Evolutionary conservation across 116 monocot species (phyloP).

Genomic region (Posidonia oceanica): DNA sequence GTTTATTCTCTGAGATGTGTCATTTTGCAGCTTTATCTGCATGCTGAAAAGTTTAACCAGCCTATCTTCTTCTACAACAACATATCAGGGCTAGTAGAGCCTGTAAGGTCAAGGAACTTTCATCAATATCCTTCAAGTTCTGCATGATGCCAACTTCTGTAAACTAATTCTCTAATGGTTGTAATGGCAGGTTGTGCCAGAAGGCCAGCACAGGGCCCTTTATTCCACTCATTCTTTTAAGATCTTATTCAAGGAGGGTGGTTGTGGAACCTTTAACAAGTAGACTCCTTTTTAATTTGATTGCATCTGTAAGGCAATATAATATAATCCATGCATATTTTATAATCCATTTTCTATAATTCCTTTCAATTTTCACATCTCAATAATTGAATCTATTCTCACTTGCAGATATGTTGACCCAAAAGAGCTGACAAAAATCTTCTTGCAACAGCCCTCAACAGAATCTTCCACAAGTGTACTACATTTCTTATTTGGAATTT

Average conservation of each 20-base stretch:
- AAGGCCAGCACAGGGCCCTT: slow-evolving; percentile 63
- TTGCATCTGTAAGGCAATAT: slow-evolving; percentile 68
- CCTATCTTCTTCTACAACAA: slow-evolving; percentile 96
- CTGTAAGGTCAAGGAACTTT: slow-evolving; percentile 33
- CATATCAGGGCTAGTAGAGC: slow-evolving; percentile 82
- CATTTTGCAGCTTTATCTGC: slow-evolving; percentile 70
- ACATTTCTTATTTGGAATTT: no score
- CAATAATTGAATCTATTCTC: background rate
- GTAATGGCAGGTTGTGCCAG: slow-evolving; percentile 73
- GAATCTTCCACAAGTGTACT: no score
- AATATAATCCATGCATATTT: slow-evolving; percentile 5
- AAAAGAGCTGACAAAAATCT: slow-evolving; percentile 84
- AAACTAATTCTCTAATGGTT: no score
- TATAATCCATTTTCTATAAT: no score
- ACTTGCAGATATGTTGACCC: slow-evolving; percentile 82
- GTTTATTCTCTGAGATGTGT: no score
- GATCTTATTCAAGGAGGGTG: slow-evolving; percentile 97
- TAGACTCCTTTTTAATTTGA: slow-evolving; percentile 80
- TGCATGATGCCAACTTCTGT: no score
- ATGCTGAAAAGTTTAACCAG: slow-evolving; percentile 91
- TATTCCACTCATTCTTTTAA: slow-evolving; percentile 91
- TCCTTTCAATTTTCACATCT: no score
- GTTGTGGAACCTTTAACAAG: slow-evolving; percentile 87
- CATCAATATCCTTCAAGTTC: no score
- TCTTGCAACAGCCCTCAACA: slow-evolving; percentile 73